These are phyloP conservation scores for Mikania micrantha DNA, from an alignment of 129 eudicot species.

Conservation along the genomic window DNA sequence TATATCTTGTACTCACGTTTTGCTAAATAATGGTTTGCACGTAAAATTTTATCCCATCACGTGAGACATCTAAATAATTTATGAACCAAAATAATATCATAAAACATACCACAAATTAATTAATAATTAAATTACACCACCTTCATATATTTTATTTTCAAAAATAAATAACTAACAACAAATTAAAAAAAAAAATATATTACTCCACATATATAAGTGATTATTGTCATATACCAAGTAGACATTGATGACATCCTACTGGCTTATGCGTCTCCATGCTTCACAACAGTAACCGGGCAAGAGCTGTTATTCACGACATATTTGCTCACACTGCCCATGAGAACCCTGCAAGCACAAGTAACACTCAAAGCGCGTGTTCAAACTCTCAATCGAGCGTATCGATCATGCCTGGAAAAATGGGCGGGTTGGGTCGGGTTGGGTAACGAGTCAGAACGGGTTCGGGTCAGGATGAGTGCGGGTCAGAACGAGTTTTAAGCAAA, in stretches of 20 bases:
- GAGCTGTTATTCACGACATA: constrained; percentile 61
- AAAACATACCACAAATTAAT: too few relatives aligned
- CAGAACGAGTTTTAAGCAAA: too few relatives aligned
- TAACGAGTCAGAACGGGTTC: too few relatives aligned
- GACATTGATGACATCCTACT: not conserved
- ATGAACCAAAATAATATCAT: too few relatives aligned
- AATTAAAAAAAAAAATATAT: too few relatives aligned
- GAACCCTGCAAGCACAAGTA: constrained; percentile 43
- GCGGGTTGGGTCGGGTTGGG: too few relatives aligned
- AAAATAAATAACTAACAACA: not conserved
- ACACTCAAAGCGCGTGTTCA: not conserved
- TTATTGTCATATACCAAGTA: constrained; percentile 1
- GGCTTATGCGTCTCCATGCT: constrained; percentile 21
- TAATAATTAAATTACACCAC: not conserved
- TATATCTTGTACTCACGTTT: too few relatives aligned
- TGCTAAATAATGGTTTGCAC: too few relatives aligned
- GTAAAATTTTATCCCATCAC: too few relatives aligned
- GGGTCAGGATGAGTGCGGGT: too few relatives aligned
- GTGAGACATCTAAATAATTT: too few relatives aligned
- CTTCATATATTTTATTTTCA: not conserved
- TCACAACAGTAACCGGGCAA: constrained; percentile 89
- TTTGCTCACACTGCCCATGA: constrained; percentile 91
- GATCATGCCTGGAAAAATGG: too few relatives aligned
- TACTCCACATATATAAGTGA: not conserved
- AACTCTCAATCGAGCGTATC: not conserved